phyloP scores from a whole-genome alignment of 129 eudicot species.

The Tanacetum coccineum region DNA sequence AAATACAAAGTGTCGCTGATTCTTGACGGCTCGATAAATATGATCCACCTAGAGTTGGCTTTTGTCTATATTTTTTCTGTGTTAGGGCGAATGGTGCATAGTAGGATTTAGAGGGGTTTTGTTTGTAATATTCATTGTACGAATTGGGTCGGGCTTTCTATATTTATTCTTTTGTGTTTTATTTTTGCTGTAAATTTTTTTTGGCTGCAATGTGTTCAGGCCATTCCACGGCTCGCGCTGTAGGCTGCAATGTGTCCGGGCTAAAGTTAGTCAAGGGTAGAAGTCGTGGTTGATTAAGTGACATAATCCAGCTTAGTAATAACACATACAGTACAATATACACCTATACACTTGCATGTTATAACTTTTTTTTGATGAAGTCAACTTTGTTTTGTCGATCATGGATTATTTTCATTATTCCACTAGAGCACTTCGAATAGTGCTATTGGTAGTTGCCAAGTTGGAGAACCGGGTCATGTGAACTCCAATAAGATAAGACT shows the following conservation, averaged over 20 bases:
- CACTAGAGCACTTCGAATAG: constrained; percentile 1
- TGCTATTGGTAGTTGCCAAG: not conserved
- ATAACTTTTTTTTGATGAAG: not conserved
- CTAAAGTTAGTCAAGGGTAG: not conserved
- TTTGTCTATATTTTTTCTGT: not conserved
- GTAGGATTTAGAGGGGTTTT: constrained; percentile 27
- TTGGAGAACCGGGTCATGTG: no score
- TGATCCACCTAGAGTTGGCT: not conserved
- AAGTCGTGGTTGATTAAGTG: no score
- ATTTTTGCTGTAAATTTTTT: no score
- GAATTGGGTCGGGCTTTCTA: constrained; percentile 17
- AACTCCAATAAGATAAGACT: no score
- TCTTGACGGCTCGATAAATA: constrained; percentile 23
- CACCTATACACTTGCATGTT: not conserved
- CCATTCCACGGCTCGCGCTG: not conserved
- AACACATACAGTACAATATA: not conserved
- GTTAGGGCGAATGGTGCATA: constrained; percentile 14
- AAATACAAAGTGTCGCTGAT: constrained; percentile 32
- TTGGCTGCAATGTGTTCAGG: no score
- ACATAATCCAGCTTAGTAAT: not conserved
- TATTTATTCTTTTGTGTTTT: not conserved
- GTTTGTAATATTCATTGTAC: not conserved
- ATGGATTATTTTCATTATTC: constrained; percentile 20
- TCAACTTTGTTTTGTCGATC: constrained; percentile 7
- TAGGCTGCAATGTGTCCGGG: not conserved